Percentiles rank a stretch among this genome's conserved stretches.
phyloP scores from a whole-genome alignment of 305 asterid genomes.

The Petunia hybrid region DNA sequence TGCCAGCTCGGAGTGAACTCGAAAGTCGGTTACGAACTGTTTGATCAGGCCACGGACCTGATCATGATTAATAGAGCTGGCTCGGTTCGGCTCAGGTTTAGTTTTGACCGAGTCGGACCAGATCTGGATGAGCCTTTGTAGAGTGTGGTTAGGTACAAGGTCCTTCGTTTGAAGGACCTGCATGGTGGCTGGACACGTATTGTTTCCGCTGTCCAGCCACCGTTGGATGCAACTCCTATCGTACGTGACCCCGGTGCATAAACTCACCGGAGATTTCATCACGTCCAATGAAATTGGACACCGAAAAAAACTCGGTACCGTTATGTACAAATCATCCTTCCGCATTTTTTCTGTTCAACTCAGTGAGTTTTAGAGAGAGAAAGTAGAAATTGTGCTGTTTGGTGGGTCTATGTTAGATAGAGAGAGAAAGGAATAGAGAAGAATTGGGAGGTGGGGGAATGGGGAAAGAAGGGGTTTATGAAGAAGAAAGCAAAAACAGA shows the following conservation, averaged over 20 bases:
- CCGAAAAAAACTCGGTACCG: conserved; percentile 68
- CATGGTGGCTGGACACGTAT: conserved; percentile 97
- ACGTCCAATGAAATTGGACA: conserved; percentile 86
- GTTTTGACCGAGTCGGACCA: conserved; percentile 63
- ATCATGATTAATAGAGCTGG: conserved; percentile 37
- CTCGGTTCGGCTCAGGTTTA: conserved; percentile 34
- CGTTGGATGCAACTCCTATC: conserved; percentile 80
- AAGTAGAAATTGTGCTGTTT: background rate
- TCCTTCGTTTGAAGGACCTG: conserved; percentile 65
- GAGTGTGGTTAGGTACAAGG: conserved; percentile 76
- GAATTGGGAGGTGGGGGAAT: conserved; percentile 38
- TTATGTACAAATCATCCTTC: conserved; percentile 54
- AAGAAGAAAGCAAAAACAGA: conserved; percentile 34
- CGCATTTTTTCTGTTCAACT: conserved; percentile 42
- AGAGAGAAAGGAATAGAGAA: conserved; percentile 32
- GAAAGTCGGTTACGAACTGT: conserved; percentile 45
- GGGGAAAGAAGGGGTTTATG: conserved; percentile 37
- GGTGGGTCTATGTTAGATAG: conserved; percentile 26
- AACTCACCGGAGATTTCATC: conserved; percentile 85
- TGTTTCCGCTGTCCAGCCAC: conserved; percentile 86
- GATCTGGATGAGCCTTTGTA: conserved; percentile 68
- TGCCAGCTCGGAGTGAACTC: conserved; percentile 16
- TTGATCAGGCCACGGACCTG: conserved; percentile 43
- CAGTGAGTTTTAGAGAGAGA: conserved; percentile 38
- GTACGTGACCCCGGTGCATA: conserved; percentile 90